Evolutionary conservation across 2,329 filamentous ascomycete genomes (phyloP), one percentile per base, ranked within the genome.

Genomic region (Cordyceps cateniannulata): DNA sequence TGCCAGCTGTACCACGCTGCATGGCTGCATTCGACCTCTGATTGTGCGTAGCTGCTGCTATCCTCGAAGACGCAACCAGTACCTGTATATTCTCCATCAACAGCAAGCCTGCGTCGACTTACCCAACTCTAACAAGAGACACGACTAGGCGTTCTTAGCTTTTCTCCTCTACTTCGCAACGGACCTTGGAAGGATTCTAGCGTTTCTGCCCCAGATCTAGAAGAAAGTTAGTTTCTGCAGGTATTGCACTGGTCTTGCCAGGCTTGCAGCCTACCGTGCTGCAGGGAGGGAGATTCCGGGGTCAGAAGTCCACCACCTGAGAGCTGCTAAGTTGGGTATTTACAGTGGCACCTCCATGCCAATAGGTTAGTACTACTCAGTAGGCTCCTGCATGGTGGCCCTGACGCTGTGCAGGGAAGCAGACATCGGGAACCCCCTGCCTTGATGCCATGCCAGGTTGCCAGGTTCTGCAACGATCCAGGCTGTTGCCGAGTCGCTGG

Each of bases 201-300:
- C 56, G 56, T 59, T 59, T 59, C 56, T 59, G 56, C 56, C 56
- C 56, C 56, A 51, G 56, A 59, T 59, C 56, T 59, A 51, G 47
- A 59, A 59, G 35, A 44, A 59, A 51, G 24, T 51, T 59, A 51
- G 56, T 51, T 35, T 44, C 35, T 59, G 56, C 47, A 51, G 27
- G 40, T 56, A 35, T 47, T 48, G 54, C 54, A 48, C 38, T 12
- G 29, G 24, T 22, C 20, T 24, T 14, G 44, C 10, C 10, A 18
- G 10, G 44, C n/a, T n/a, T n/a, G n/a, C 18, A 24, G 12, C 53
- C 42, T 35, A 38, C 53, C 53, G 22, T 3, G 40, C 35, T 18
- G 35, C 27, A 47, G 16, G 47, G 20, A 51, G 45, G 12, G 9
- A n/a, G 18, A 29, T 29, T n/a, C 44, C 54, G 20, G 45, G 45